These are phyloP conservation scores for Amaranthus hypochondriacus DNA, from an alignment of 148 eudicot genomes.

Conservation along the genomic window DNA sequence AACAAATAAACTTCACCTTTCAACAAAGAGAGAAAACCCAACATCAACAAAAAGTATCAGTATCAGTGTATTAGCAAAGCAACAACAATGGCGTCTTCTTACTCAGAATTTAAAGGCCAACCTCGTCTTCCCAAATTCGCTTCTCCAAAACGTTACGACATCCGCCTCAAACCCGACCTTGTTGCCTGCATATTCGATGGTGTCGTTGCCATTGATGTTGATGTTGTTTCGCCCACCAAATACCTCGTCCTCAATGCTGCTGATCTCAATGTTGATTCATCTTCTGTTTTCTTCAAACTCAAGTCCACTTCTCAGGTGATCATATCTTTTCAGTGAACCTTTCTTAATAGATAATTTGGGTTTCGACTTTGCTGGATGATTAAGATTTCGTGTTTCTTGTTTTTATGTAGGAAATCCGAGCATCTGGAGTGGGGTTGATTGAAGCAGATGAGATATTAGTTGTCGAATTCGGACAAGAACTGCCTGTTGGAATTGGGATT, in stretches of 20 bases:
- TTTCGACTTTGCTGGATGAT: not conserved
- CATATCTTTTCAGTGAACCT: not conserved
- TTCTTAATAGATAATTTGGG: not conserved
- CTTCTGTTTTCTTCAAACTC: constrained; percentile 51
- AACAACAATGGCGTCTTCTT: constrained; percentile 23
- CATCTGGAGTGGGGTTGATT: constrained; percentile 46
- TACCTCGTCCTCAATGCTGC: constrained; percentile 82
- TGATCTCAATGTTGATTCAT: constrained; percentile 53
- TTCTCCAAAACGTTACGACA: constrained; percentile 63
- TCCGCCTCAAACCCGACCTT: constrained; percentile 73
- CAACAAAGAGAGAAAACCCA: not conserved
- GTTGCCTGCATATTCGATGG: constrained; percentile 67
- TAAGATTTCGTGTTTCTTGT: not conserved
- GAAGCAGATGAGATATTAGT: constrained; percentile 78
- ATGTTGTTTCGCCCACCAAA: constrained; percentile 58
- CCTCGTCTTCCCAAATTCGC: constrained; percentile 74
- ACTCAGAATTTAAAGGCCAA: constrained; percentile 63
- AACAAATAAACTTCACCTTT: too few species aligned
- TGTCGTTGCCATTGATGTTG: constrained; percentile 48
- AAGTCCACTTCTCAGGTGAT: constrained; percentile 41
- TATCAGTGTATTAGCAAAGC: not conserved
- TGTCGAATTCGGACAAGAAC: constrained; percentile 60
- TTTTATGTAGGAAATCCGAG: constrained; percentile 42
- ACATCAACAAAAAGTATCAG: not conserved
- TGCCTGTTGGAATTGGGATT: constrained; percentile 66